Evolutionary conservation across 2,329 filamentous ascomycete species (phyloP).

Genomic region (Cladosporium sp.): DNA sequence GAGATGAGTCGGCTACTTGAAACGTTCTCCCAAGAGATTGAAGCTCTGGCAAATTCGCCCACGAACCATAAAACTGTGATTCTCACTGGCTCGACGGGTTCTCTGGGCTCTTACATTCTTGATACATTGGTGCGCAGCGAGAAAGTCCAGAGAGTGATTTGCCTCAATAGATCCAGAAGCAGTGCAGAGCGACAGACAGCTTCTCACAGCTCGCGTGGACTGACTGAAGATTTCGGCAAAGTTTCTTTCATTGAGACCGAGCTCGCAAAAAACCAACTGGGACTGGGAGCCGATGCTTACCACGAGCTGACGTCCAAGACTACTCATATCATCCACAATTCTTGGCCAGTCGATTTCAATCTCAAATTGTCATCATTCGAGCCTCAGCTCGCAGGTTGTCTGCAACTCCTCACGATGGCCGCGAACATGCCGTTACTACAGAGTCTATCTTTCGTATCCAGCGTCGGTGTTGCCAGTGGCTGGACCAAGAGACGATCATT

Average conservation of each 20-base stretch:
- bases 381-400: constrained; percentile 22
- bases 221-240: constrained; percentile 31
- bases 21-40: neutral
- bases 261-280: constrained; percentile 15
- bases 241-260: constrained; percentile 30
- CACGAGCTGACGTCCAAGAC: constrained; percentile 25
- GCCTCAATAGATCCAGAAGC: constrained; percentile 35
- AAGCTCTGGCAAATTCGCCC: neutral
- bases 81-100: constrained; percentile 43
- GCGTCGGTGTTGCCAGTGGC: constrained; percentile 31
- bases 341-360: constrained; percentile 44
- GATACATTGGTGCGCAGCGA: constrained; percentile 33
- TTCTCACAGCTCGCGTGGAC: constrained; percentile 28
- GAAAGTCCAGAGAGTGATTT: constrained; percentile 34
- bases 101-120: constrained; percentile 40
- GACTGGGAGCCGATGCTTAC: constrained; percentile 29
- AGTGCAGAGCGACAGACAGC: constrained; percentile 26
- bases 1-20: neutral
- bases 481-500: constrained; percentile 25
- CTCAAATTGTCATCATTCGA: constrained; percentile 36
- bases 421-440: constrained; percentile 34
- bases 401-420: constrained; percentile 32
- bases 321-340: constrained; percentile 41
- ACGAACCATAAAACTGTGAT: constrained; percentile 29
- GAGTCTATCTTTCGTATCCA: constrained; percentile 45